Evolutionary conservation across 805 yeast genomes (phyloP).

Genomic region (Candida golubevii): DNA sequence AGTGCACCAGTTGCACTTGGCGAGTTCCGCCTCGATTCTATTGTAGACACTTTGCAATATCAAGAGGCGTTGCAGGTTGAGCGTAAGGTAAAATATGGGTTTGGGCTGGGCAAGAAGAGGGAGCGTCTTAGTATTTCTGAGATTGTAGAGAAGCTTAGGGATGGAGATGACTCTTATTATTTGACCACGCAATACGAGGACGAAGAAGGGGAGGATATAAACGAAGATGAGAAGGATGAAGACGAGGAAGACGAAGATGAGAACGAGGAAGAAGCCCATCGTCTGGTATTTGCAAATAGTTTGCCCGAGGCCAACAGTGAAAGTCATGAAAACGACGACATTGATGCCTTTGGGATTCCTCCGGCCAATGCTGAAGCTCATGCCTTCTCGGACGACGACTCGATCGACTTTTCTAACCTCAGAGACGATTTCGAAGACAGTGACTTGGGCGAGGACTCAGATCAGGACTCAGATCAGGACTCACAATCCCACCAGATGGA

Average conservation of each 20-base stretch:
- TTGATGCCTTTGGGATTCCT: not conserved
- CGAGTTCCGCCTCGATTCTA: slow-evolving; percentile 26
- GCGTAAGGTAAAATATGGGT: slow-evolving; percentile 54
- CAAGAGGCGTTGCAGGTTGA: slow-evolving; percentile 50
- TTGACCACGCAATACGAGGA: slow-evolving; percentile 66
- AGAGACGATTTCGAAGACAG: slow-evolving; percentile 31
- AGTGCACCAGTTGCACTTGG: slow-evolving; percentile 26
- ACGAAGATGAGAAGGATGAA: not conserved
- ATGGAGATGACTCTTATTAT: slow-evolving; percentile 47
- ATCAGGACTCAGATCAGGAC: slow-evolving; percentile 34
- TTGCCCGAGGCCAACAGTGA: not conserved
- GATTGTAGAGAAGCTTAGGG: slow-evolving; percentile 38
- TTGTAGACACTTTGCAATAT: slow-evolving; percentile 36
- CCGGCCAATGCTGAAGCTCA: not conserved
- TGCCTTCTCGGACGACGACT: slow-evolving; percentile 4
- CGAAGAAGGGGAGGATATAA: slow-evolving; percentile 1
- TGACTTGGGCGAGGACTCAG: slow-evolving; percentile 4
- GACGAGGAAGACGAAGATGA: not conserved
- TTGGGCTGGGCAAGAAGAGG: slow-evolving; percentile 60
- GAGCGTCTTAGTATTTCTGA: slow-evolving; percentile 47
- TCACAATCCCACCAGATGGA: slow-evolving; percentile 10
- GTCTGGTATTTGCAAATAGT: not conserved
- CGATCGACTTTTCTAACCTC: slow-evolving; percentile 4
- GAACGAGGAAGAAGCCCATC: not conserved
- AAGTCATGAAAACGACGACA: not conserved